Evolutionary conservation across 2,329 filamentous ascomycete genomes (phyloP), one percentile per base, ranked within the genome.

Genomic region (Aureobasidium zeae): DNA sequence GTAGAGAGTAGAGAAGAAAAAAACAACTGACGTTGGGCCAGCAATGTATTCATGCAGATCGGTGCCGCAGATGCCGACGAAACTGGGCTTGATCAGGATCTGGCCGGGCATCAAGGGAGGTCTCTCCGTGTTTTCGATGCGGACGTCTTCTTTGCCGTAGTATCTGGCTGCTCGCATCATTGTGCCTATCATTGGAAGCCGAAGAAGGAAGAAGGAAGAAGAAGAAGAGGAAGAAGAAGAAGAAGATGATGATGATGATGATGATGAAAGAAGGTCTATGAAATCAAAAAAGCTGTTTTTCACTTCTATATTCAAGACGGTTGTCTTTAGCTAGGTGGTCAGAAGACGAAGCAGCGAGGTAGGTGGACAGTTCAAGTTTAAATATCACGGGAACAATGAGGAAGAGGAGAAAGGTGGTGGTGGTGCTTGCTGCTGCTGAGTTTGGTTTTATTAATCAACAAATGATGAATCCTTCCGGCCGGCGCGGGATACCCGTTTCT

Each of bases 61-160:
- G n/a, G 39, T 44, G 2, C 39, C 39, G 13, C 39, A 44, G 19
- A 44, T 44, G 2, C 39, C 39, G 8, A 44, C 31, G 17, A 34
- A 31, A 4, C 22, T 28, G 24, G 39, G 39, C 15, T 44, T 44
- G 6, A 44, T 44, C 1, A 44, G 31, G 50, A 81, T 66, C 55
- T 79, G 69, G 2, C 70, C 71, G 7, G 66, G 58, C 4, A 66
- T 62, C 44, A 72, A 70, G 6, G 56, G 49, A 1, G 71, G 69
- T 35, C 66, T 62, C 3, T 65, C 64, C 19, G 77, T 56, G 48
- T 71, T 55, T 50, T 76, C 72, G 50, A 77, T 65, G 29, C 72
- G 63, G 44, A 77, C 68, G 53, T 77, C 72, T 50, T 70, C 66
- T 47, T 68, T 70, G 12, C 72, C 73, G 53, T 76, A 70, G 51